phyloP scores from a whole-genome alignment of 2,329 filamentous ascomycete species.

The Atkinsonella texensis region DNA sequence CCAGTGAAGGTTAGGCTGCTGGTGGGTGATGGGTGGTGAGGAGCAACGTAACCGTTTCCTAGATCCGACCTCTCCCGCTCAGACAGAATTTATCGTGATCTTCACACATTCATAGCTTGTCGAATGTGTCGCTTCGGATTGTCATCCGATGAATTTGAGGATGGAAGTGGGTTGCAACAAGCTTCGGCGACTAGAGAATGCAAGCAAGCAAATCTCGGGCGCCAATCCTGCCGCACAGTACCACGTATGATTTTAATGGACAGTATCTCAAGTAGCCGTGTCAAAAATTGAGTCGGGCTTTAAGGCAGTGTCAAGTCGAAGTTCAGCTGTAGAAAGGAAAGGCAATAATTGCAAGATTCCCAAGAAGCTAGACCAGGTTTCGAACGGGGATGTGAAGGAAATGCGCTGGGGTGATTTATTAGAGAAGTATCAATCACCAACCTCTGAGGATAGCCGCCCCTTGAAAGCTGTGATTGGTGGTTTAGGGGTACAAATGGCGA shows the following conservation, averaged over 20 bases:
- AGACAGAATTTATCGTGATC: not conserved
- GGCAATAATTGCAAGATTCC: not conserved
- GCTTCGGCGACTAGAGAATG: not conserved
- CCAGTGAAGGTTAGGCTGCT: not conserved
- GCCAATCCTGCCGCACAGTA: not conserved
- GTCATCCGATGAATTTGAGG: not conserved
- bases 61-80: not conserved
- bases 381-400: not conserved
- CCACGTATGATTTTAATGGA: not conserved
- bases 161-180: not conserved
- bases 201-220: not conserved
- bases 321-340: not conserved
- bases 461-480: slow-evolving; percentile 4
- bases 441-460: slow-evolving; percentile 3
- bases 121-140: not conserved
- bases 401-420: slow-evolving; percentile 1
- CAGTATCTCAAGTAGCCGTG: not conserved
- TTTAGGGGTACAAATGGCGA: not conserved
- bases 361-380: not conserved
- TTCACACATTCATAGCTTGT: not conserved
- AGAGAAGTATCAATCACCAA: slow-evolving; percentile 4
- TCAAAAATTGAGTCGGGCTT: not conserved
- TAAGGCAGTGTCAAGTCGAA: not conserved
- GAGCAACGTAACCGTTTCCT: not conserved
- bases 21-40: not conserved